Base-by-base conservation (phyloP, 805 yeast species). In the Yueomyces sp. region DNA sequence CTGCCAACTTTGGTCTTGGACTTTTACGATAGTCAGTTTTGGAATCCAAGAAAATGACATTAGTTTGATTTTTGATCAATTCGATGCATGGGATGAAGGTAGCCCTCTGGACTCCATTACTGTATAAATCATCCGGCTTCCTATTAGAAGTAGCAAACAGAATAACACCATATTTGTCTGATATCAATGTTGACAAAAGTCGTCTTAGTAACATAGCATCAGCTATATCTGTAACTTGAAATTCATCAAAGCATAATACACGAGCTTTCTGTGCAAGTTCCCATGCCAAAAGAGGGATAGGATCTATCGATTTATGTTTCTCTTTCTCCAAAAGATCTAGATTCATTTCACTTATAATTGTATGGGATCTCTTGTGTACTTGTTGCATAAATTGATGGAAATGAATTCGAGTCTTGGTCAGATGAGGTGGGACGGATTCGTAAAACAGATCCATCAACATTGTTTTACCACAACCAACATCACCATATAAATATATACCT, bases 391-490 rank as follows among this genome's bases (percentile, higher is more conserved):
- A 92, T 52, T 87, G 95, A 63, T 92, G 98, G 69, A 92, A 92
- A 62, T 92, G 98, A 40, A 90, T 69, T 50, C 98, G 72, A 52
- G 70, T 73, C 55, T 87, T 86, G 9, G 90, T 73, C 46, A 92
- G 67, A 57, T 82, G 85, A 0, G 63, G 42, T 0, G 97, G 96
- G 19, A 90, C 73, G 0, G 95, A 85, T 26, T 76, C 68, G 63
- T 88, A 92, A 55, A 92, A 92, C 51, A 92, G 68, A 62, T 92
- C 97, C 97, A 92, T 90, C 47, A 92, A 68, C 96, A 92, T 90
- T 5, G 98, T 92, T 59, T 92, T 90, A 3, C 98, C 98, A 63
- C 97, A 88, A 2, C 98, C 98, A 38, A 92, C 98, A 61, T 92
- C 97, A 27, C 98, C 98, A 62, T 85, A 92, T 31, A 92, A 69